phyloP scores from a whole-genome alignment of 2,329 filamentous ascomycete species.

The Clonostachys solani region DNA sequence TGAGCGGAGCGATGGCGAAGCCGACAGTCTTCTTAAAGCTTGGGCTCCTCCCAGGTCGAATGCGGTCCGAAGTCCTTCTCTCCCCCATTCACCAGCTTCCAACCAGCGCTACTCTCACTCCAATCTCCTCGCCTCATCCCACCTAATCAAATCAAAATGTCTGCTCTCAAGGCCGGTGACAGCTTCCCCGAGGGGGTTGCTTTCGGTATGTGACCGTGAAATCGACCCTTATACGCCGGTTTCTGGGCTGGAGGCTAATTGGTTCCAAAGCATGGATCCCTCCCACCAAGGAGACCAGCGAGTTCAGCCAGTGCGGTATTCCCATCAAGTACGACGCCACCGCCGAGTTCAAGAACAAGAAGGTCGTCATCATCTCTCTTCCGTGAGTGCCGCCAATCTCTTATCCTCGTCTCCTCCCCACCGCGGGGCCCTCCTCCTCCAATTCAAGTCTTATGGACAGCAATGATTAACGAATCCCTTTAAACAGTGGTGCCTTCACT shows the following conservation, averaged over 20 bases:
- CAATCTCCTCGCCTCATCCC: not conserved
- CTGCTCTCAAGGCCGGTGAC: slow-evolving; percentile 76
- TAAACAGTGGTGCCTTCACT: slow-evolving; percentile 65
- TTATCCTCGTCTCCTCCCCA: too few species aligned
- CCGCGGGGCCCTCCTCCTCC: too few species aligned
- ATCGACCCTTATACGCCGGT: not conserved
- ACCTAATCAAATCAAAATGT: slow-evolving; percentile 26
- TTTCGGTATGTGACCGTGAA: slow-evolving; percentile 53
- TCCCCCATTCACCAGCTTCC: not conserved
- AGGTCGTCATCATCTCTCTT: slow-evolving; percentile 51
- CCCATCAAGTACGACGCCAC: not conserved
- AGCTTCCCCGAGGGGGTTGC: slow-evolving; percentile 74
- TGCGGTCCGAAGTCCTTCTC: too few species aligned
- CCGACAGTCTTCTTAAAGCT: too few species aligned
- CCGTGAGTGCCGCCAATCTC: slow-evolving; percentile 13
- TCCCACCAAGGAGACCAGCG: too few species aligned
- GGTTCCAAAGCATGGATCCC: too few species aligned
- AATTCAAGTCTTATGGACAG: too few species aligned
- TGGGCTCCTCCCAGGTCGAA: too few species aligned
- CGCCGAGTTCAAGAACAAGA: slow-evolving; percentile 51
- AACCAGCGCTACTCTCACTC: not conserved
- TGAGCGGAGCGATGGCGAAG: too few species aligned
- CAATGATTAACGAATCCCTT: too few species aligned
- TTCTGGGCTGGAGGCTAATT: too few species aligned
- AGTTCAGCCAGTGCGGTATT: not conserved